Base-by-base conservation (phyloP, 108 stramenopile species). In the Skeletonema potamos region DNA sequence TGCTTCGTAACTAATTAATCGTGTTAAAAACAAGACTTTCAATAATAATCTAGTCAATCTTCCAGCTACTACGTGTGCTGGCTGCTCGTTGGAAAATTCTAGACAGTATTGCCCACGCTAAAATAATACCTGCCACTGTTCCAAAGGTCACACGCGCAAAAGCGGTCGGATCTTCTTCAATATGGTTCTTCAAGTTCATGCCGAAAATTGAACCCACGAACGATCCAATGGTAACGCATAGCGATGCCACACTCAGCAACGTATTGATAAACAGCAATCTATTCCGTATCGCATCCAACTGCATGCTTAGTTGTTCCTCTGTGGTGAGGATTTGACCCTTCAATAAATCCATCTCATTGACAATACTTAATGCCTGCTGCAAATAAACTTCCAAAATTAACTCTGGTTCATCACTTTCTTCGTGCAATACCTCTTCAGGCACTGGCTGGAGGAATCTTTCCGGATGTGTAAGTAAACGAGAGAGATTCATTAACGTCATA, bases 381-480 rank as follows among this genome's bases (percentile, higher is more conserved):
- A 92, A 55, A 60, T 92, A 85, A 11, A 90, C 83, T 68, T 96
- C 95, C 63, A 96, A 58, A 9, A 96, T 89, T 18, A 93, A 66
- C 65, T 96, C 95, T 2, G 92, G 91, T 69, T 96, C 95, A 64
- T 96, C 95, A 20, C 88, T 86, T 77, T 93, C 92, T 72, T 93
- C 92, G 48, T 91, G 80, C 29, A 96, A 67, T 15, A 92, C 71
- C 62, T 86, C 84, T 29, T 66, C 60, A 8, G 89, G 66, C 1
- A 96, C 92, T 9, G 95, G 95, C 48, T 93, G 88, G 8, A 96
- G 64, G 66, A 93, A 96, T 12, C 88, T 73, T 65, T 92, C 91
- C 8, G 95, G 95, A 59, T 96, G 86, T 3, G 89, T 84, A 15
- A 93, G 28, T 22, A 96, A 60, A 41, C 91, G 84, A 2, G 88